Evolutionary conservation across 345 rosid species (phyloP), one percentile per base, ranked within the genome.

Genomic region (Rhizophora mangle): DNA sequence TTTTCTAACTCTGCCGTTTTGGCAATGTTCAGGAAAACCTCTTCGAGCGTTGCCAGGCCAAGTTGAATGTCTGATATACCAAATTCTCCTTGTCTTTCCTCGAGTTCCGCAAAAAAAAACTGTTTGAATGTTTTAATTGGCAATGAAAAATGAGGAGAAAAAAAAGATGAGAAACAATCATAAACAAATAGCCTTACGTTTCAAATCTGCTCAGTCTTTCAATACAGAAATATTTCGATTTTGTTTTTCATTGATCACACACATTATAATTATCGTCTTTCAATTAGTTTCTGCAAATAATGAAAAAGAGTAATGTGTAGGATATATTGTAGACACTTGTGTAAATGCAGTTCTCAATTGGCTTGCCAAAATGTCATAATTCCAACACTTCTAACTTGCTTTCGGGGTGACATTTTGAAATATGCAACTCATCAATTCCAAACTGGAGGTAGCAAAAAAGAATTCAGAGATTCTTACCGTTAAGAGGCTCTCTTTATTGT

Each of bases 11-110:
- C 98, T 27, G 98, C 98, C 76, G 87, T 85, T 81, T 80, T 84
- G 32, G 97, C 98, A n/a, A 94, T 94, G 67, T 91, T 91, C 64
- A 94, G 81, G 89, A 91, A 94, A 62, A 94, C 97, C 81, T 94
- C 97, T 83, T 91, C 98, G 1, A 94, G 95, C n/a, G 97, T 91
- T 26, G 98, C 74, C 9, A 94, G 94, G 63, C 97, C 89, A 24
- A 91, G 91, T 69, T 94, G 98, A 72, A 94, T 84, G 72, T 94
- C 97, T 22, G 91, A 76, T 72, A 94, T 86, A 52, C 89, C 85
- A 53, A 89, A 86, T 63, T 88, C 93, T 6, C 34, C 21, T 75
- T 82, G 86, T 73, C 86, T 88, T 54, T 77, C 89, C 86, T 89
- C 86, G 31, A 89, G 90, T 82, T 89, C 98, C 71, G 65, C 79